A percentile compares a stretch with the other conserved stretches of the same genome.
These are phyloP conservation scores for Inga laurina DNA, from an alignment of 306 rosid species.

Conservation along the genomic window DNA sequence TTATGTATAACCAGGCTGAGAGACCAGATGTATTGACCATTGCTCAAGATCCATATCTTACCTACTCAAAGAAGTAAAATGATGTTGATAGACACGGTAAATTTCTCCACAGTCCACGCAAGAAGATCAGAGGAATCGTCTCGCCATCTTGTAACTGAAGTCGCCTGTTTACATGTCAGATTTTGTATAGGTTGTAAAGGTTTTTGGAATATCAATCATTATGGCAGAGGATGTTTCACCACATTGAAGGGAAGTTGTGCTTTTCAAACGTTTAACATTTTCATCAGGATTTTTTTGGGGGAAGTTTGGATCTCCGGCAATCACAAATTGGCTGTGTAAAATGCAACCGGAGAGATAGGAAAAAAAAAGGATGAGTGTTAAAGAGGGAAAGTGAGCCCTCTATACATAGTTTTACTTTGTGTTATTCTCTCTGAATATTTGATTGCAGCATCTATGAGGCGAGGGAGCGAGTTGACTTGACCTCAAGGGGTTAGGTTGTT, in stretches of 20 bases:
- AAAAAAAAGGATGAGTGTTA: neutral
- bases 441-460: neutral
- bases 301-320: neutral
- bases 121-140: slow-evolving; percentile 23
- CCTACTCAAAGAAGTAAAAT: slow-evolving; percentile 67
- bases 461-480: slow-evolving; percentile 28
- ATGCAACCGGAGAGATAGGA: neutral
- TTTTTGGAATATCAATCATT: slow-evolving; percentile 31
- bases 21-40: slow-evolving; percentile 88
- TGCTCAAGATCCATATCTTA: slow-evolving; percentile 93
- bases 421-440: neutral
- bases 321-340: neutral
- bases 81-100: slow-evolving; percentile 27
- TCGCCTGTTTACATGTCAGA: slow-evolving; percentile 25
- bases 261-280: slow-evolving; percentile 27
- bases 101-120: slow-evolving; percentile 14
- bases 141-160: slow-evolving; percentile 36
- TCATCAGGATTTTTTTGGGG: slow-evolving; percentile 13
- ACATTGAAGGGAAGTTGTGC: slow-evolving; percentile 21
- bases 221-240: slow-evolving; percentile 32
- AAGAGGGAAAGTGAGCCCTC: neutral
- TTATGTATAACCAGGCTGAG: slow-evolving; percentile 88
- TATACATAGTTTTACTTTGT: neutral
- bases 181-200: slow-evolving; percentile 65
- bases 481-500: slow-evolving; percentile 22